These are phyloP conservation scores for Eucalyptus cloeziana DNA, from an alignment of 345 rosid genomes.

Conservation along the genomic window DNA sequence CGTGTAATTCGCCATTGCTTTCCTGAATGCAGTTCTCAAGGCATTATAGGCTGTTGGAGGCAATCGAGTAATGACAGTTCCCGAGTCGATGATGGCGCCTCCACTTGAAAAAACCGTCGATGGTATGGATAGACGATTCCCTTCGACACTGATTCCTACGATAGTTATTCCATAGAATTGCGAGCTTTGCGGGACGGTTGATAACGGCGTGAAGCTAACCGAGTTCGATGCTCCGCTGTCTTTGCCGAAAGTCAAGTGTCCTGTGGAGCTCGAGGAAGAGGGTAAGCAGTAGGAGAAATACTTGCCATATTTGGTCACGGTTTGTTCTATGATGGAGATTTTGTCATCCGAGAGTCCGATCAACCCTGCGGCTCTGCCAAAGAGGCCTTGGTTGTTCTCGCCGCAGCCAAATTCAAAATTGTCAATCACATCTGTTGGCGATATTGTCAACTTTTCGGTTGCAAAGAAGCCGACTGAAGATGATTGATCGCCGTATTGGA, in stretches of 20 bases:
- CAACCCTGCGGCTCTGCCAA: neutral
- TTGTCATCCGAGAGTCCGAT: neutral
- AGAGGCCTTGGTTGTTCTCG: neutral
- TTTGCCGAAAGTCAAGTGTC: slow-evolving; percentile 6
- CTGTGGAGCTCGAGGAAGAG: slow-evolving; percentile 1
- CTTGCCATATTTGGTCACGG: neutral
- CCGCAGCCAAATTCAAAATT: slow-evolving; percentile 17
- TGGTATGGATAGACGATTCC: neutral
- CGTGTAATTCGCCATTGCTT: slow-evolving; percentile 1
- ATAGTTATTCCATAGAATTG: slow-evolving; percentile 8
- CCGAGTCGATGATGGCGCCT: slow-evolving; percentile 14
- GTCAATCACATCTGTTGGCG: neutral
- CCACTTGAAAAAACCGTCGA: neutral
- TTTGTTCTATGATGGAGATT: slow-evolving; percentile 4
- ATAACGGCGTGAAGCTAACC: slow-evolving; percentile 9
- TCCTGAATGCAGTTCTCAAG: neutral
- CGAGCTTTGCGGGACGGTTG: neutral
- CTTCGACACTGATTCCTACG: neutral
- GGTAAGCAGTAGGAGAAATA: slow-evolving; percentile 25
- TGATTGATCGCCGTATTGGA: slow-evolving; percentile 6
- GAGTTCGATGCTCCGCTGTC: neutral
- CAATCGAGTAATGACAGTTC: slow-evolving; percentile 12
- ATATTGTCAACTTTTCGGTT: neutral
- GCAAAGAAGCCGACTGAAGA: neutral
- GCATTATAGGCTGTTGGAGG: slow-evolving; percentile 8